Base-by-base conservation (phyloP, 2,329 filamentous ascomycete genomes). In the Lasiodiplodia hormozganensis region DNA sequence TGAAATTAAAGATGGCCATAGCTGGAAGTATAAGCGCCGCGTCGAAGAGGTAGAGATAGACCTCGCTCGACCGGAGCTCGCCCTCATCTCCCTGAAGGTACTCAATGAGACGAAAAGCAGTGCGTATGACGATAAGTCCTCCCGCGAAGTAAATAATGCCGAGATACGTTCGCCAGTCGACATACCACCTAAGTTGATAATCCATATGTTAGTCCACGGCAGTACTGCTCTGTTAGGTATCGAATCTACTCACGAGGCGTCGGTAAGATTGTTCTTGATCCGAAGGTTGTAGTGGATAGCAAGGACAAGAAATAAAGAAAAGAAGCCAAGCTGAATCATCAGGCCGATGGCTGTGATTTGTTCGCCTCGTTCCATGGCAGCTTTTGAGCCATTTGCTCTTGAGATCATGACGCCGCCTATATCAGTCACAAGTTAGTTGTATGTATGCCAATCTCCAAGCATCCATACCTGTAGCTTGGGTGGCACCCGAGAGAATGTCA, bases 291-390 rank as follows among this genome's bases (percentile, higher is more conserved):
- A 79, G 65, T 77, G 49, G 5, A 72, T 72, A 16, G 72, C 68
- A 58, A 76, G 23, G 69, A 78, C 72, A 68, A 83, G 79, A 76
- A 87, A 87, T 65, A 85, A 79, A 12, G 79, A 76, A 73, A 87
- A 86, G 72, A 85, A 83, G 66, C 79, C 62, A 69, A 87, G 77
- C 70, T 87, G 85, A 43, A 87, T 74, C 18, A 82, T 76, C 6
- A 87, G 77, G 2, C 85, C 85, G 8, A 73, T 80, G n/a, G 86
- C 74, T 47, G 87, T 79, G 64, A 86, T 77, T 67, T 78, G 77
- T 36, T 82, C 75, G 64, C 81, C 81, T 71, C 70, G 31, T 8
- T 62, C 38, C 7, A 21, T n/a, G 4, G 6, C 57, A 7, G 40
- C 31, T 8, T 43, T 12, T 23, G 40, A 18, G 31, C 31, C 31